Evolutionary conservation across 805 yeast genomes (phyloP).

Genomic region (Sugiyamaella valdiviana): DNA sequence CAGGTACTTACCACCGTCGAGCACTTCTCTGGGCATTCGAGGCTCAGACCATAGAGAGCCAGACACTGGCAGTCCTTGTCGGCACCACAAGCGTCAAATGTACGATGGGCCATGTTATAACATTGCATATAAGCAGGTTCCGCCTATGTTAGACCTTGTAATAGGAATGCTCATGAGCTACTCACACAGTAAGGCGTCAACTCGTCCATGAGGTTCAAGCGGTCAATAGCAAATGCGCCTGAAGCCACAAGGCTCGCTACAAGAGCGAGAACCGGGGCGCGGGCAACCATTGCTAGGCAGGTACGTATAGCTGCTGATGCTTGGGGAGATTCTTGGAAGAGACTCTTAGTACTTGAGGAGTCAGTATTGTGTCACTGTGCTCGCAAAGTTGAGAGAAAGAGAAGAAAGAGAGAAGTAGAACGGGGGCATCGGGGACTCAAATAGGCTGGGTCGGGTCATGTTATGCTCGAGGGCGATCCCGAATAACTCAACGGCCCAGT

Average conservation of each 20-base stretch:
- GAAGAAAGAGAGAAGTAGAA: no score
- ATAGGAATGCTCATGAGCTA: background rate
- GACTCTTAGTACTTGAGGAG: no score
- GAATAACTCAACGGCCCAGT: no score
- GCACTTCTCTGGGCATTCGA: conserved; percentile 17
- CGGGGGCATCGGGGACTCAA: no score
- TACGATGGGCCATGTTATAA: conserved; percentile 13
- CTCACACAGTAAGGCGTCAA: conserved; percentile 3
- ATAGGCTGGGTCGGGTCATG: no score
- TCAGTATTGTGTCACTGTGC: no score
- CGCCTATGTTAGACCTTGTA: background rate
- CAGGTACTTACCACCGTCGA: background rate
- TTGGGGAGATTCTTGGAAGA: no score
- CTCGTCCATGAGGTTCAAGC: background rate
- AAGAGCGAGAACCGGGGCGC: background rate
- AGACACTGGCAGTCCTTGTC: conserved; percentile 20
- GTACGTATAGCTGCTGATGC: no score
- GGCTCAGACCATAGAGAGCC: conserved; percentile 10
- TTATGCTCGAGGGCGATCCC: no score
- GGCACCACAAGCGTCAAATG: conserved; percentile 13
- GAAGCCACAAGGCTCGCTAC: background rate
- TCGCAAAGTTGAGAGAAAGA: no score
- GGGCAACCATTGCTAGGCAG: background rate
- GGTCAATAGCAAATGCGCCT: background rate
- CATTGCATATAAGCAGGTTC: conserved; percentile 16